Evolutionary conservation across 805 yeast species (phyloP).

Genomic region (Zygoascus biomembranicola): DNA sequence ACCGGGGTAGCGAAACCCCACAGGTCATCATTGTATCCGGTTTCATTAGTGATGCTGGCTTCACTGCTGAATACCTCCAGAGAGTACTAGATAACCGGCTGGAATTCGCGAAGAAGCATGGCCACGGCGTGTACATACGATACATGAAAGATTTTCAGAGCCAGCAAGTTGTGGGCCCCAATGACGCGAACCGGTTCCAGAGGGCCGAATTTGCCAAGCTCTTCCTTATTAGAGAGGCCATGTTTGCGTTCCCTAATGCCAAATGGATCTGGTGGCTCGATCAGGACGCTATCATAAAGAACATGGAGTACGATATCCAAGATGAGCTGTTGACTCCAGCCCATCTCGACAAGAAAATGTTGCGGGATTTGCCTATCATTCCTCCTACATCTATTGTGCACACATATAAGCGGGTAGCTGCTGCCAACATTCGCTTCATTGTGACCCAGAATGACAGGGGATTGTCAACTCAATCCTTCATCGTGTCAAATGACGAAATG

Average conservation of each 20-base stretch:
- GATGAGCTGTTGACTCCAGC: conserved; percentile 54
- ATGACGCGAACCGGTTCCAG: conserved; percentile 39
- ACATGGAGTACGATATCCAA: conserved; percentile 50
- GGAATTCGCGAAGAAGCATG: conserved; percentile 75
- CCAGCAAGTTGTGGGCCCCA: conserved; percentile 38
- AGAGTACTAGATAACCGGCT: conserved; percentile 77
- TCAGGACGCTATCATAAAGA: conserved; percentile 64
- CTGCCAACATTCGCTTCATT: conserved; percentile 50
- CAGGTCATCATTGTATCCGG: conserved; percentile 63
- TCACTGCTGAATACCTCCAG: conserved; percentile 61
- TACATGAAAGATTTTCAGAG: conserved; percentile 69
- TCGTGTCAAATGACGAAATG: conserved; percentile 55
- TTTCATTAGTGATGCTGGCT: conserved; percentile 68
- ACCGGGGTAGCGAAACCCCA: conserved; percentile 17
- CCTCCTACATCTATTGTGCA: conserved; percentile 32
- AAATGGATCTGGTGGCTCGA: conserved; percentile 88
- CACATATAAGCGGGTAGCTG: conserved; percentile 56
- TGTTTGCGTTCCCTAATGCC: conserved; percentile 84
- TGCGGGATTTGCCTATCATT: conserved; percentile 63
- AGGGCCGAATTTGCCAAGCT: conserved; percentile 57
- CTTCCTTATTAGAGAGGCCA: conserved; percentile 69
- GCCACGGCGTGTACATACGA: conserved; percentile 75
- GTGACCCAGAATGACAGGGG: conserved; percentile 63
- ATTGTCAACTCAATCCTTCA: conserved; percentile 61
- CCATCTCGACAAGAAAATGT: conserved; percentile 52